Evolutionary conservation across 768 basidiomycete genomes (phyloP).

Genomic region (Ephemerocybe angulata): DNA sequence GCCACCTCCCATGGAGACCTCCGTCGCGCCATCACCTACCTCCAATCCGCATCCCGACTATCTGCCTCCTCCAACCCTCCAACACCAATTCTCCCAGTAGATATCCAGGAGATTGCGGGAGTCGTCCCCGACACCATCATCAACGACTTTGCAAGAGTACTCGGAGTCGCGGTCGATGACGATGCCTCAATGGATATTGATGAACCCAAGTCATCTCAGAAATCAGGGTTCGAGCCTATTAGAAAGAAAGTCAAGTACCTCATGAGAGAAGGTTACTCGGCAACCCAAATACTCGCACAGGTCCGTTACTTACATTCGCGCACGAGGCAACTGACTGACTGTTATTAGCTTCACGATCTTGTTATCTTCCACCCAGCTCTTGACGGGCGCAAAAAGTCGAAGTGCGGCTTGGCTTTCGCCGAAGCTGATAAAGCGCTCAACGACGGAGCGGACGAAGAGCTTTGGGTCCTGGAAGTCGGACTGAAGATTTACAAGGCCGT

Average conservation of each 20-base stretch:
- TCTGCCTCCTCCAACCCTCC: slow-evolving; percentile 72
- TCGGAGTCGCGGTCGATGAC: slow-evolving; percentile 66
- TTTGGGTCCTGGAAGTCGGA: slow-evolving; percentile 91
- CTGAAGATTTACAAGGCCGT: slow-evolving; percentile 69
- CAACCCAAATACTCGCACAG: slow-evolving; percentile 84
- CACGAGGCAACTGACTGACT: background rate
- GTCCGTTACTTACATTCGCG: slow-evolving; percentile 38
- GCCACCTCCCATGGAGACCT: slow-evolving; percentile 86
- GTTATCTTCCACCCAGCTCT: slow-evolving; percentile 81
- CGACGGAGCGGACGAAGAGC: slow-evolving; percentile 95
- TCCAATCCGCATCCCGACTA: slow-evolving; percentile 92
- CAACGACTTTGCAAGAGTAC: slow-evolving; percentile 56
- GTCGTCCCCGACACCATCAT: slow-evolving; percentile 81
- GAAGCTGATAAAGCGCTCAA: slow-evolving; percentile 95
- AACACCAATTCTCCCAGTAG: slow-evolving; percentile 64
- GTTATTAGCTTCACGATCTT: slow-evolving; percentile 79
- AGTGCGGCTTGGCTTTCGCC: slow-evolving; percentile 79
- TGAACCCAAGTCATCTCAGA: slow-evolving; percentile 28
- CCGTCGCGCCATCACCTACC: slow-evolving; percentile 93
- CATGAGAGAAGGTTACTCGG: slow-evolving; percentile 88
- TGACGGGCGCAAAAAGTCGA: slow-evolving; percentile 74
- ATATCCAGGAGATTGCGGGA: slow-evolving; percentile 96
- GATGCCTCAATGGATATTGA: slow-evolving; percentile 47
- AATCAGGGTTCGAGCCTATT: slow-evolving; percentile 56
- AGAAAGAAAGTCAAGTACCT: slow-evolving; percentile 69